Percentiles rank a stretch among this genome's conserved stretches.
phyloP scores from a whole-genome alignment of 768 basidiomycete species.

The Pleurotus sapidus region DNA sequence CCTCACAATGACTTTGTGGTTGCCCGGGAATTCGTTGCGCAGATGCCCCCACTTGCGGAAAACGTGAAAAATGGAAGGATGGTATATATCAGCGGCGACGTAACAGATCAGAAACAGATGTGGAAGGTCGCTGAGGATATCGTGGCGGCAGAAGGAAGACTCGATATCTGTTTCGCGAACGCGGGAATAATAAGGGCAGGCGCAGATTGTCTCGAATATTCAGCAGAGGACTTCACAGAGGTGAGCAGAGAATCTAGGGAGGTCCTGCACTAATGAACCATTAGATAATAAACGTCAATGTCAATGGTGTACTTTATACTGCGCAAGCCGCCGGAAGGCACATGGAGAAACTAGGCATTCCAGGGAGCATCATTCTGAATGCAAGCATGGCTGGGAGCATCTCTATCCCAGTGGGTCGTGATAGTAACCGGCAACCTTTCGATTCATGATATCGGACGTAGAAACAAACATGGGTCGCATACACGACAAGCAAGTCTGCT shows the following conservation, averaged over 20 bases:
- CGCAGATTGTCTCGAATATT: slow-evolving; percentile 53
- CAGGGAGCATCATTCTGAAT: slow-evolving; percentile 56
- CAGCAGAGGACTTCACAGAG: slow-evolving; percentile 52
- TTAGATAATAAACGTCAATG: slow-evolving; percentile 61
- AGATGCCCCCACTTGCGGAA: slow-evolving; percentile 18
- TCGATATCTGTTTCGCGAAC: slow-evolving; percentile 66
- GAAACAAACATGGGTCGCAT: slow-evolving; percentile 69
- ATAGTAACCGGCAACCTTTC: no score
- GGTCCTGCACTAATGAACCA: not conserved
- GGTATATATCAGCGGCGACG: slow-evolving; percentile 54
- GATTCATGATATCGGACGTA: slow-evolving; percentile 16
- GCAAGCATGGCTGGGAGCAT: slow-evolving; percentile 63
- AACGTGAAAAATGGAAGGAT: slow-evolving; percentile 24
- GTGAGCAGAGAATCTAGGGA: slow-evolving; percentile 24
- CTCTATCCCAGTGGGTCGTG: slow-evolving; percentile 47
- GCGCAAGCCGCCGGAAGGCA: slow-evolving; percentile 59
- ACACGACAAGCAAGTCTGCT: slow-evolving; percentile 72
- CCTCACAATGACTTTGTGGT: slow-evolving; percentile 48
- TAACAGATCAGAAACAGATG: slow-evolving; percentile 47
- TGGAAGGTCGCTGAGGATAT: slow-evolving; percentile 51
- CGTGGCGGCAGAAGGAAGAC: slow-evolving; percentile 51
- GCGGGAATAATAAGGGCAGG: slow-evolving; percentile 46
- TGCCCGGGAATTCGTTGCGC: slow-evolving; percentile 41
- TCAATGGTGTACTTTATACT: slow-evolving; percentile 56
- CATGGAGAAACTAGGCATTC: slow-evolving; percentile 46